Conservation (phyloP, 257 asterid genomes). For the Knoxia roxburghii region DNA sequence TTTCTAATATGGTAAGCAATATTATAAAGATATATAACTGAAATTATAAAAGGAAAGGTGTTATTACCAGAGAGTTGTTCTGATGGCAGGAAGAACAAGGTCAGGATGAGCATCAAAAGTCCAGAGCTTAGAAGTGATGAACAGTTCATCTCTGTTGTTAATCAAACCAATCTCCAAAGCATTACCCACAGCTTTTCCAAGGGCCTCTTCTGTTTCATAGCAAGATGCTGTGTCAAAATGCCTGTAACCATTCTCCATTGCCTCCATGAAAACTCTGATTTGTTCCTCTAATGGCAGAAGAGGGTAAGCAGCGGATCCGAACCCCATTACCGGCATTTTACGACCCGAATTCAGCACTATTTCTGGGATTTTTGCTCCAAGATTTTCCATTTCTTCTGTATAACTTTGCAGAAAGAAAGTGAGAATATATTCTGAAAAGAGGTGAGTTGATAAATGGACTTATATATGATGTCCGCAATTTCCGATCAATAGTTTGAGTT, state of each 20-base stretch:
- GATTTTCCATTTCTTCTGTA: background rate
- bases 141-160: slow-evolving; percentile 34
- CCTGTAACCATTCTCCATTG: slow-evolving; percentile 39
- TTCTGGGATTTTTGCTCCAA: slow-evolving; percentile 15
- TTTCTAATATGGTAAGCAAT: no score
- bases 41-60: background rate
- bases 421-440: background rate
- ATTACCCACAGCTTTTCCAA: slow-evolving; percentile 36
- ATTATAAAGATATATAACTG: no score
- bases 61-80: slow-evolving; percentile 28
- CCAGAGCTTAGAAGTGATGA: slow-evolving; percentile 45
- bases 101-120: slow-evolving; percentile 23
- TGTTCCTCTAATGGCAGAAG: slow-evolving; percentile 32
- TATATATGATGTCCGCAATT: no score
- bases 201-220: slow-evolving; percentile 38
- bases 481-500: no score
- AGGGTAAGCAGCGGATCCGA: slow-evolving; percentile 26
- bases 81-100: slow-evolving; percentile 44
- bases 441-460: background rate
- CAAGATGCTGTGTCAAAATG: slow-evolving; percentile 48
- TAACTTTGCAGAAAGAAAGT: no score
- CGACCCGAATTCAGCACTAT: slow-evolving; percentile 33
- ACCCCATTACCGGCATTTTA: slow-evolving; percentile 35
- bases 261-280: slow-evolving; percentile 24
- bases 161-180: slow-evolving; percentile 37